A percentile compares a stretch with the other conserved stretches of the same genome.
These are phyloP conservation scores for Sedum album DNA, from an alignment of 164 flowering plant genomes.

Conservation along the genomic window DNA sequence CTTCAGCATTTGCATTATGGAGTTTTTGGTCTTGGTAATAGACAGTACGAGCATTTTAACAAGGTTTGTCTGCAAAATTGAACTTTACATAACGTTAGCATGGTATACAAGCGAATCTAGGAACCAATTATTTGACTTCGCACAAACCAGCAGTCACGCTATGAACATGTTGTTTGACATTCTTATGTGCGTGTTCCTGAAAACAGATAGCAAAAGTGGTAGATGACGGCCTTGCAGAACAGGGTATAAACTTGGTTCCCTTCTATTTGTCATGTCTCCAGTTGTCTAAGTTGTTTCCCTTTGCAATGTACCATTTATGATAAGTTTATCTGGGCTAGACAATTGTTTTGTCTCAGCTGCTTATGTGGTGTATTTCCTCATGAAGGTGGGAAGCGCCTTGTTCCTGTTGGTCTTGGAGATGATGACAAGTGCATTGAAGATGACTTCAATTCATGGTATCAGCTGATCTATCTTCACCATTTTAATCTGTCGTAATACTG, in stretches of 20 bases:
- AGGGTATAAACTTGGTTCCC: constrained; percentile 41
- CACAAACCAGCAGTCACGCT: neutral
- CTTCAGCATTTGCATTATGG: constrained; percentile 58
- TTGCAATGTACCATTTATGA: constrained; percentile 59
- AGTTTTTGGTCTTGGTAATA: constrained; percentile 88
- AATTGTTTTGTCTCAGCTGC: neutral
- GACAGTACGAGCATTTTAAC: constrained; percentile 95
- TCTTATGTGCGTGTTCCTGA: neutral
- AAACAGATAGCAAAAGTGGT: constrained; percentile 10
- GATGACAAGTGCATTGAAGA: constrained; percentile 99
- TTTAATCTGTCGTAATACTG: neutral
- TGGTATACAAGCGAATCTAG: neutral
- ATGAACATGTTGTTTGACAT: neutral
- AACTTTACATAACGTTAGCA: neutral
- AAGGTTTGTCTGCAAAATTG: constrained; percentile 37
- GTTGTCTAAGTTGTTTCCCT: neutral
- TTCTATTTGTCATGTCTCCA: neutral
- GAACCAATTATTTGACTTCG: neutral
- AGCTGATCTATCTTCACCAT: neutral
- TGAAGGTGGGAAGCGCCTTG: constrained; percentile 79
- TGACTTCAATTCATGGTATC: constrained; percentile 89
- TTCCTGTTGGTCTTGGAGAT: constrained; percentile 89
- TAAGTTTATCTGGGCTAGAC: constrained; percentile 27
- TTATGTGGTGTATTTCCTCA: neutral
- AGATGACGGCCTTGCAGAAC: constrained; percentile 4